Evolutionary conservation across 352 stramenopile genomes (phyloP).

Genomic region (Aphanomyces astaci): DNA sequence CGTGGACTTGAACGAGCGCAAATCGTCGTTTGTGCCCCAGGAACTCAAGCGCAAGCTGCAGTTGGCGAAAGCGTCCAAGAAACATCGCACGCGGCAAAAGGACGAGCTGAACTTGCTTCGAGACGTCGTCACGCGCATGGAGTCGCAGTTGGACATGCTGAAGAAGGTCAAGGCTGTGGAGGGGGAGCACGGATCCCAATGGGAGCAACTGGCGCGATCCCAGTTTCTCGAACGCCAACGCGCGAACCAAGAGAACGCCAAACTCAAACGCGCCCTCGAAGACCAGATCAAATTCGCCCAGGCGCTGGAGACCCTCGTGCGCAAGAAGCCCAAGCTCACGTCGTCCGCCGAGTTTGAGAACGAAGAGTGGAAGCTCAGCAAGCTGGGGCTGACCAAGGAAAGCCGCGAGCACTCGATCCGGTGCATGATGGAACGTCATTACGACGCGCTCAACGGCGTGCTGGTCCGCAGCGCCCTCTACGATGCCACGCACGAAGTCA

Average conservation of each 20-base stretch:
- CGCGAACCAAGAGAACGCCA: constrained; percentile 18
- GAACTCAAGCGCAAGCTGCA: constrained; percentile 22
- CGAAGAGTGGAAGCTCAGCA: constrained; percentile 25
- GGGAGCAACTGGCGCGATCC: constrained; percentile 18
- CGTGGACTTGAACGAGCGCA: neutral
- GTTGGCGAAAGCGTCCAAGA: constrained; percentile 18
- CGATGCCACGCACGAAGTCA: constrained; percentile 16
- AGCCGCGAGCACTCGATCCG: constrained; percentile 11
- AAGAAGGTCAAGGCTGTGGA: constrained; percentile 21
- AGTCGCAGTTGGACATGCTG: constrained; percentile 22
- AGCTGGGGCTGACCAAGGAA: constrained; percentile 2
- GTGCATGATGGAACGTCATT: constrained; percentile 20
- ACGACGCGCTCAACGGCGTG: constrained; percentile 18
- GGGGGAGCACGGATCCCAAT: constrained; percentile 21
- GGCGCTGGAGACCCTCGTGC: constrained; percentile 10
- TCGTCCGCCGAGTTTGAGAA: constrained; percentile 17
- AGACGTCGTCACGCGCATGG: constrained; percentile 8
- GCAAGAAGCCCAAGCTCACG: constrained; percentile 14
- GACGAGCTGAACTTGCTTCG: constrained; percentile 16
- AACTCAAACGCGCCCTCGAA: constrained; percentile 18
- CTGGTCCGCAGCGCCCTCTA: constrained; percentile 16
- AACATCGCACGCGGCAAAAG: constrained; percentile 18
- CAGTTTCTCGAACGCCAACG: constrained; percentile 17
- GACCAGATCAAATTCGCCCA: constrained; percentile 23
- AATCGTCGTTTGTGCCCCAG: neutral